Conservation (phyloP, 2,329 filamentous ascomycete genomes). For the Metarhizium album region DNA sequence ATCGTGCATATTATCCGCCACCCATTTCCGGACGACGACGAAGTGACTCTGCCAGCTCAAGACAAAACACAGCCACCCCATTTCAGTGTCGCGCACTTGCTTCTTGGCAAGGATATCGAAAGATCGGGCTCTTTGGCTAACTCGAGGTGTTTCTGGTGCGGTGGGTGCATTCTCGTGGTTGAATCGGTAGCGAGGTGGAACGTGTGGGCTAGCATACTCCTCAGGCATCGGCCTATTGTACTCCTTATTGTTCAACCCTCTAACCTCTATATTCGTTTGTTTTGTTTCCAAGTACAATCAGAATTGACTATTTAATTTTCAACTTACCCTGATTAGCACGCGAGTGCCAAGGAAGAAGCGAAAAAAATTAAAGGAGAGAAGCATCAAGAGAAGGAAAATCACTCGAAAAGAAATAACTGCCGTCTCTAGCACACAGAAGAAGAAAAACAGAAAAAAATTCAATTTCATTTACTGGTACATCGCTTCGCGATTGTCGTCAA, state of each 20-base stretch:
- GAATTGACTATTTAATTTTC: constrained; percentile 38
- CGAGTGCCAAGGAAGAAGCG: constrained; percentile 23
- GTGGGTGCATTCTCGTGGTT: constrained; percentile 20
- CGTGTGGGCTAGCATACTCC: constrained; percentile 19
- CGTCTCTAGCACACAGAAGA: constrained; percentile 7
- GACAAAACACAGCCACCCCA: constrained; percentile 2
- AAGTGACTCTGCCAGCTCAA: neutral
- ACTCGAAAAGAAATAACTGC: constrained; percentile 3
- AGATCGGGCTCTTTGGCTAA: constrained; percentile 15
- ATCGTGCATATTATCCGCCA: constrained; percentile 1
- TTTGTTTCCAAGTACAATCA: constrained; percentile 35
- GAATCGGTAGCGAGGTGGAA: constrained; percentile 27
- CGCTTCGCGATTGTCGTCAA: constrained; percentile 7
- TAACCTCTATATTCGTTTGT: constrained; percentile 23
- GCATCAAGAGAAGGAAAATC: neutral
- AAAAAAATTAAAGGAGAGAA: constrained; percentile 3
- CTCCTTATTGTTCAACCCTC: constrained; percentile 27
- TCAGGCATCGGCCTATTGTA: constrained; percentile 29
- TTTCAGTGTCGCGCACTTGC: constrained; percentile 14
- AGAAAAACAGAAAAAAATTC: constrained; percentile 6
- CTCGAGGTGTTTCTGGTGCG: constrained; percentile 18
- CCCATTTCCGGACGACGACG: constrained; percentile 2
- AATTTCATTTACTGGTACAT: neutral
- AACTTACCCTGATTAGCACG: constrained; percentile 26
- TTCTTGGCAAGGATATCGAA: constrained; percentile 13